Percentiles rank a stretch among this genome's conserved stretches.
phyloP scores from a whole-genome alignment of 768 basidiomycete species.

The Leucosporidium scottii region DNA sequence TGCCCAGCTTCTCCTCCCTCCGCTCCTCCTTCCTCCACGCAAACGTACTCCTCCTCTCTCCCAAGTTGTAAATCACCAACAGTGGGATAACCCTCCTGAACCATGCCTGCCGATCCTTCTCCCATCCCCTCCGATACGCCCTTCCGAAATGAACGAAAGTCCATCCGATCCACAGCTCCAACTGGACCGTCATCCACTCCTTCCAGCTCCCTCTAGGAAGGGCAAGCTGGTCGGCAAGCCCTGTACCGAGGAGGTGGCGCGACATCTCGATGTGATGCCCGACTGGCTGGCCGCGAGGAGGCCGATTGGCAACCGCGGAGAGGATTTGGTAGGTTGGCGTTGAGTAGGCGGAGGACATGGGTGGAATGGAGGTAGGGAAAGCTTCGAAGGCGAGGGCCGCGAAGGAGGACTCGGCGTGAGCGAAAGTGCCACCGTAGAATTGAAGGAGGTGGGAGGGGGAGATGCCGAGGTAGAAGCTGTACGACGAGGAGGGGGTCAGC shows the following conservation, averaged over 20 bases:
- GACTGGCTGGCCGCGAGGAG: conserved; percentile 32
- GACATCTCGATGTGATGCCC: conserved; percentile 35
- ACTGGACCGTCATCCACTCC: conserved; percentile 8
- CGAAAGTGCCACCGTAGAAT: conserved; percentile 30
- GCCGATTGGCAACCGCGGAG: conserved; percentile 34
- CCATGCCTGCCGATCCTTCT: conserved; percentile 31
- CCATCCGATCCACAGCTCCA: conserved; percentile 16
- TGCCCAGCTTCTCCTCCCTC: conserved; percentile 27
- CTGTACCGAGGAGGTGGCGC: conserved; percentile 36
- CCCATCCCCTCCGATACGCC: conserved; percentile 36
- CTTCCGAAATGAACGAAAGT: conserved; percentile 33
- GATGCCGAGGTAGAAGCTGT: conserved; percentile 41
- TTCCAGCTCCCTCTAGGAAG: conserved; percentile 26
- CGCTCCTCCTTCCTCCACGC: conserved; percentile 29
- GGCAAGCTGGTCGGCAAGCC: conserved; percentile 37
- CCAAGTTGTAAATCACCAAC: conserved; percentile 40
- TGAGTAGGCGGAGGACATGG: conserved; percentile 15
- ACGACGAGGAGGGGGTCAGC: background rate
- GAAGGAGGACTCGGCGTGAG: conserved; percentile 34
- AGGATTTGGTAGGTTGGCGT: conserved; percentile 40
- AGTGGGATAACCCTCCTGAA: conserved; percentile 35
- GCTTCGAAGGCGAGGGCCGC: conserved; percentile 39
- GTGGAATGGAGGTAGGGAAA: conserved; percentile 30
- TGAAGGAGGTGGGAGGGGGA: conserved; percentile 27
- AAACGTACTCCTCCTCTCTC: conserved; percentile 37